phyloP scores from a whole-genome alignment of 176 grass and related monocot genomes.

The Phyllostachys edulis region DNA sequence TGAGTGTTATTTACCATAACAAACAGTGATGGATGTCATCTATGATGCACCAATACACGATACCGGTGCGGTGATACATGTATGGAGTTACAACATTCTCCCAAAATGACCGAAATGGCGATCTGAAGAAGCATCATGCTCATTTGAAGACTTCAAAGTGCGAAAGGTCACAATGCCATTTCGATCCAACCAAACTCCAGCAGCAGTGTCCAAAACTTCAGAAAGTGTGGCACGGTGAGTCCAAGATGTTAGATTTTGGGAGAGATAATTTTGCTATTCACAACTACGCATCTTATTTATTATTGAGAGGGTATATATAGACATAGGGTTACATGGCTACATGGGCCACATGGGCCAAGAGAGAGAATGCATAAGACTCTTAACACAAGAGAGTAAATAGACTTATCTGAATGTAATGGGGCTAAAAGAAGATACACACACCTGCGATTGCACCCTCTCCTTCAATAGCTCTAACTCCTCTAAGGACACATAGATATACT shows the following conservation, averaged over 20 bases:
- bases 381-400: constrained; percentile 8
- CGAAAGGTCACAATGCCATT: constrained; percentile 89
- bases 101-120: not conserved
- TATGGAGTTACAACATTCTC: not conserved
- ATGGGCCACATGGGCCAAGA: no score
- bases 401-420: constrained; percentile 4
- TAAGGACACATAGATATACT: constrained; percentile 52
- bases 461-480: constrained; percentile 92
- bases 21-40: not conserved
- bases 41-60: not conserved
- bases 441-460: constrained; percentile 84
- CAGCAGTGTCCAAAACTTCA: constrained; percentile 96
- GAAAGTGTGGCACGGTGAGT: constrained; percentile 37
- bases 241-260: no score
- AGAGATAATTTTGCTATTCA: no score
- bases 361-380: no score
- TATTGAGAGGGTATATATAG: no score
- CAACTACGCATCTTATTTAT: no score
- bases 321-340: no score
- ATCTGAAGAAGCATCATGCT: constrained; percentile 75
- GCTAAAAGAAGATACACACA: constrained; percentile 32
- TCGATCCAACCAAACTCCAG: constrained; percentile 98
- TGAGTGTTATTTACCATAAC: constrained; percentile 16
- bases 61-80: not conserved
- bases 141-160: constrained; percentile 72